Conservation (phyloP, 192 early-diverging fungal genomes). For the Coemansia asiatica region DNA sequence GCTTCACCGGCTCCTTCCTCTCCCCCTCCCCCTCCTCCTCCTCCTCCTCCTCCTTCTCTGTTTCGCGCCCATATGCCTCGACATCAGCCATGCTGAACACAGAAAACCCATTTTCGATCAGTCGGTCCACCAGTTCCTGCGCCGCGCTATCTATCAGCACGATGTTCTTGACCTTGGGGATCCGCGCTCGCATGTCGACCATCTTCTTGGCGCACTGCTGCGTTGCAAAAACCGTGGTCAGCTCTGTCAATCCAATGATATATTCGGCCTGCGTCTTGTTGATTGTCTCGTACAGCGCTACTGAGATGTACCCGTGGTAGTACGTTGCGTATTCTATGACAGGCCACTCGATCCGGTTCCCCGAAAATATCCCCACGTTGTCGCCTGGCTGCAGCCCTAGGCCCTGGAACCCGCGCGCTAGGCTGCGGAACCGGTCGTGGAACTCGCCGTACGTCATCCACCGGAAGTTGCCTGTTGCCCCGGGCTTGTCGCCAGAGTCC, state of each 20-base stretch:
- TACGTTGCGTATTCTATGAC: conserved; percentile 50
- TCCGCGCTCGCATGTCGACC: conserved; percentile 45
- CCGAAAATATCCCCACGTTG: conserved; percentile 59
- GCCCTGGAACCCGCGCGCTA: conserved; percentile 43
- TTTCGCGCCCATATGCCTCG: conserved; percentile 37
- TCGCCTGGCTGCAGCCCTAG: conserved; percentile 48
- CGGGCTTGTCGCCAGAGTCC: conserved; percentile 12
- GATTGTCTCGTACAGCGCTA: conserved; percentile 89
- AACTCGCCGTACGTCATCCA: conserved; percentile 71
- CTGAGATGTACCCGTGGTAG: conserved; percentile 59
- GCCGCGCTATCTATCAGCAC: conserved; percentile 51
- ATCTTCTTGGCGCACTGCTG: conserved; percentile 59
- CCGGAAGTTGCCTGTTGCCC: conserved; percentile 23
- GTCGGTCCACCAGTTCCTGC: conserved; percentile 37
- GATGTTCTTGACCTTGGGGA: conserved; percentile 48
- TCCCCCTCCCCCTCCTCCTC: too few species aligned
- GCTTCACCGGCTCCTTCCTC: conserved; percentile 8
- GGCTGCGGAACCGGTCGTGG: conserved; percentile 48
- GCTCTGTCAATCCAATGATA: conserved; percentile 82
- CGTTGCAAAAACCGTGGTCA: conserved; percentile 67
- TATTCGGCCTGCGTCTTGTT: conserved; percentile 76
- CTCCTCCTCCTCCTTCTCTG: too few species aligned
- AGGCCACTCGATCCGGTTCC: conserved; percentile 63
- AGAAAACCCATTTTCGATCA: conserved; percentile 34
- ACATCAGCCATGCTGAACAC: conserved; percentile 39